These are phyloP conservation scores for Rutstroemia sp. DNA, from an alignment of 2,329 filamentous ascomycete genomes.

Conservation along the genomic window DNA sequence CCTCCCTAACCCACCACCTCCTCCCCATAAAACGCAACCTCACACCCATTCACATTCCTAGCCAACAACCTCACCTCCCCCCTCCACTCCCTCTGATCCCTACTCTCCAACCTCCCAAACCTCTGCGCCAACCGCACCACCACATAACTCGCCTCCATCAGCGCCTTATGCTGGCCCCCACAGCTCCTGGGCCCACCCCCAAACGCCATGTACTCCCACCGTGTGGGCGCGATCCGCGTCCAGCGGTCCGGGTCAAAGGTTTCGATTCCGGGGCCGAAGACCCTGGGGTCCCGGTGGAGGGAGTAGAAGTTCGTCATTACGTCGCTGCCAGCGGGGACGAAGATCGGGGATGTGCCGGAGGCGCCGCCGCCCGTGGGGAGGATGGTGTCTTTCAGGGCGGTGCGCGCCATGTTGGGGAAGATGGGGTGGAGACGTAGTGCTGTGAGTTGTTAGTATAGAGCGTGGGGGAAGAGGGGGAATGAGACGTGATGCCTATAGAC, in stretches of 20 bases:
- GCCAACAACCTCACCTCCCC: background rate
- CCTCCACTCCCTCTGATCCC: constrained; percentile 16
- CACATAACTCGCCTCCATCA: constrained; percentile 31
- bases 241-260: background rate
- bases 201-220: constrained; percentile 20
- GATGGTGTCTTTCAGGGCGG: too few relatives aligned
- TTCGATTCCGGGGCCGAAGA: background rate
- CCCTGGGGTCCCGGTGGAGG: background rate
- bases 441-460: too few relatives aligned
- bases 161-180: constrained; percentile 33
- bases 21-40: background rate
- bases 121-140: constrained; percentile 28
- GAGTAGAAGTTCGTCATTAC: background rate
- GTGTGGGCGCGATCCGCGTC: background rate
- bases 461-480: too few relatives aligned
- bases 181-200: constrained; percentile 34
- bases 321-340: background rate
- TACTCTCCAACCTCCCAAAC: constrained; percentile 18
- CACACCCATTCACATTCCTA: background rate
- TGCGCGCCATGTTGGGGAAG: too few relatives aligned
- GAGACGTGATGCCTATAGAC: too few relatives aligned
- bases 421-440: too few relatives aligned
- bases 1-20: too few relatives aligned
- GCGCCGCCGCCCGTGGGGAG: too few relatives aligned
- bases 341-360: too few relatives aligned